Percentiles rank a stretch among this genome's conserved stretches.
Conservation (phyloP, 208 protist species). For the Trypanosoma grayi region DNA sequence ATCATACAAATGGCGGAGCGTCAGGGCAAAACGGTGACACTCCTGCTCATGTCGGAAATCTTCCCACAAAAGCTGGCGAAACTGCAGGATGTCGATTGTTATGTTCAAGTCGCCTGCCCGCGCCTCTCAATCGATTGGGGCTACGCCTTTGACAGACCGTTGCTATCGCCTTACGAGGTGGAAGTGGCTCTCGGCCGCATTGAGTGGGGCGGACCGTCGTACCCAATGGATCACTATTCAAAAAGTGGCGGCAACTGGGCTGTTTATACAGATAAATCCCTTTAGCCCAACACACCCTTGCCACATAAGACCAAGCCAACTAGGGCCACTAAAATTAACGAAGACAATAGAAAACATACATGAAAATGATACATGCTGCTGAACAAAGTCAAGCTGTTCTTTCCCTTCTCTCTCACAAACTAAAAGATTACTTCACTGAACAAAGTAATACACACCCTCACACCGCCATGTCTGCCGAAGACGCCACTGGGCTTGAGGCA, state of each 20-base stretch:
- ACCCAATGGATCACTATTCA: slow-evolving; percentile 99
- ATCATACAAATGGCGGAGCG: slow-evolving; percentile 80
- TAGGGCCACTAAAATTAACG: too few species aligned
- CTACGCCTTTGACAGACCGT: slow-evolving; percentile 94
- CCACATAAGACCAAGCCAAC: too few species aligned
- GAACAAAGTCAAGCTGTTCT: too few species aligned
- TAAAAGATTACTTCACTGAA: too few species aligned
- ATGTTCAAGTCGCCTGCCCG: slow-evolving; percentile 98
- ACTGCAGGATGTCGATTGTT: slow-evolving; percentile 92
- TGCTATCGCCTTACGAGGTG: slow-evolving; percentile 97
- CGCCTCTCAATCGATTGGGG: slow-evolving; percentile 99
- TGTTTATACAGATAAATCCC: slow-evolving; percentile 88
- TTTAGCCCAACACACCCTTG: too few species aligned
- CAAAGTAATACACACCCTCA: slow-evolving; percentile 4
- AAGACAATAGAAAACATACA: too few species aligned
- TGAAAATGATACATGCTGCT: too few species aligned
- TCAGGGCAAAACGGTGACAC: slow-evolving; percentile 65
- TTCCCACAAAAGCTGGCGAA: slow-evolving; percentile 94
- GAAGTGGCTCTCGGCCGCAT: slow-evolving; percentile 90
- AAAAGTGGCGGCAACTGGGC: slow-evolving; percentile 91
- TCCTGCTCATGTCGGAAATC: slow-evolving; percentile 97
- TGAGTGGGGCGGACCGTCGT: slow-evolving; percentile 78
- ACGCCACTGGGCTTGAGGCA: slow-evolving; percentile 73
- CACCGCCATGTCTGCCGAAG: slow-evolving; percentile 50
- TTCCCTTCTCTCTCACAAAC: slow-evolving; percentile 1